A percentile compares a stretch with the other conserved stretches of the same genome.
Conservation (phyloP, 163 green algal genomes). For the Chloroidium sp. region DNA sequence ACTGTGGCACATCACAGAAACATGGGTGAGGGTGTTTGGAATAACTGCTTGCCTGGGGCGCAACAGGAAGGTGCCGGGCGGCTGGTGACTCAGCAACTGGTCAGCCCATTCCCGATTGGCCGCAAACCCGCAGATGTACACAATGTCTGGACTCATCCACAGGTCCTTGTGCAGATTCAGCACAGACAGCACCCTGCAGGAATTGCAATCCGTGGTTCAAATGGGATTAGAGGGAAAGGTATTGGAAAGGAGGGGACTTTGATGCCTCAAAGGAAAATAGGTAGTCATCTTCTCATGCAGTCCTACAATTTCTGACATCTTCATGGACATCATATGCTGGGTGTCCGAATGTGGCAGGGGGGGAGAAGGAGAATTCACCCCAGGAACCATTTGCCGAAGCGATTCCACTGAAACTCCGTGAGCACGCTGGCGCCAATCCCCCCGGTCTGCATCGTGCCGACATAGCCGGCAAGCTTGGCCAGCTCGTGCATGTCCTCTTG, state of each 20-base stretch:
- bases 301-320: no score
- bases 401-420: slow-evolving; percentile 6
- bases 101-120: slow-evolving; percentile 9
- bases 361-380: not conserved
- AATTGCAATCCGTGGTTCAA: no score
- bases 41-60: slow-evolving; percentile 8
- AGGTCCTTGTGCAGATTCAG: slow-evolving; percentile 17
- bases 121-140: slow-evolving; percentile 20
- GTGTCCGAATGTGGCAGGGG: not conserved
- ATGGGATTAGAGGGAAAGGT: no score
- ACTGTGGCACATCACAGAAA: not conserved
- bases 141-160: slow-evolving; percentile 9
- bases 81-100: slow-evolving; percentile 11
- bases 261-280: no score
- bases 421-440: not conserved
- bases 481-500: slow-evolving; percentile 19
- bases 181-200: no score
- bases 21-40: no score
- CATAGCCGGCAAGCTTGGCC: slow-evolving; percentile 17
- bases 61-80: slow-evolving; percentile 24
- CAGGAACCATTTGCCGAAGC: slow-evolving; percentile 24
- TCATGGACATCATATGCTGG: not conserved
- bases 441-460: slow-evolving; percentile 1
- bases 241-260: no score
- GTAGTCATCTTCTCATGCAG: no score